phyloP scores from a whole-genome alignment of 2,329 filamentous ascomycete species.

The Aspergillus flavus region DNA sequence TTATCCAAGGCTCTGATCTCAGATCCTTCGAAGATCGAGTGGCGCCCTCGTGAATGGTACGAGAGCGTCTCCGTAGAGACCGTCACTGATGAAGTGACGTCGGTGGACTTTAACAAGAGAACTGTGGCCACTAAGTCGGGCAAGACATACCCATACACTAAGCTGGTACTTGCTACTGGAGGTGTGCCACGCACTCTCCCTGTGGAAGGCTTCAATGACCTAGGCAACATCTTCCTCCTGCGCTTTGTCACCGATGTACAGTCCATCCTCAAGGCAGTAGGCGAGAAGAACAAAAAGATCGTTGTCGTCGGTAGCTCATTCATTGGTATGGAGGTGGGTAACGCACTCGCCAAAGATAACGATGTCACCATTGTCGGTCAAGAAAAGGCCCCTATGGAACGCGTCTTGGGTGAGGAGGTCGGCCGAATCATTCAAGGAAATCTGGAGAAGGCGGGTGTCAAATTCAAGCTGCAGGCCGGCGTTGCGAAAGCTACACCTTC shows the following conservation, averaged over 20 bases:
- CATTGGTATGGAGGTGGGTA: slow-evolving; percentile 97
- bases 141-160: slow-evolving; percentile 74
- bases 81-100: slow-evolving; percentile 64
- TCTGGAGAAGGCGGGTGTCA: slow-evolving; percentile 83
- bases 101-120: slow-evolving; percentile 74
- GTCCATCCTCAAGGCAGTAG: slow-evolving; percentile 76
- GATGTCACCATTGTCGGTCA: slow-evolving; percentile 84
- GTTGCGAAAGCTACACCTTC: slow-evolving; percentile 84
- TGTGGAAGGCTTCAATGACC: slow-evolving; percentile 79
- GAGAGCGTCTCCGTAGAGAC: slow-evolving; percentile 61
- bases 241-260: slow-evolving; percentile 76
- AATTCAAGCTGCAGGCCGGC: slow-evolving; percentile 78
- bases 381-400: slow-evolving; percentile 81
- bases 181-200: slow-evolving; percentile 76
- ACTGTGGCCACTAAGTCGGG: slow-evolving; percentile 74
- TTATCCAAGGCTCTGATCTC: slow-evolving; percentile 89
- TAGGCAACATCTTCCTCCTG: slow-evolving; percentile 85
- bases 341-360: slow-evolving; percentile 77
- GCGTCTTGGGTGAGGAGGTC: slow-evolving; percentile 79
- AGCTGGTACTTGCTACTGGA: slow-evolving; percentile 87
- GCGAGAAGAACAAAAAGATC: slow-evolving; percentile 83
- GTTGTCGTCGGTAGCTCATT: slow-evolving; percentile 92
- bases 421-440: slow-evolving; percentile 77
- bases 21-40: slow-evolving; percentile 76
- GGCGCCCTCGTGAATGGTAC: slow-evolving; percentile 78